These are phyloP conservation scores for Hygrocybe coccinea DNA, from an alignment of 768 basidiomycete genomes.

Conservation along the genomic window DNA sequence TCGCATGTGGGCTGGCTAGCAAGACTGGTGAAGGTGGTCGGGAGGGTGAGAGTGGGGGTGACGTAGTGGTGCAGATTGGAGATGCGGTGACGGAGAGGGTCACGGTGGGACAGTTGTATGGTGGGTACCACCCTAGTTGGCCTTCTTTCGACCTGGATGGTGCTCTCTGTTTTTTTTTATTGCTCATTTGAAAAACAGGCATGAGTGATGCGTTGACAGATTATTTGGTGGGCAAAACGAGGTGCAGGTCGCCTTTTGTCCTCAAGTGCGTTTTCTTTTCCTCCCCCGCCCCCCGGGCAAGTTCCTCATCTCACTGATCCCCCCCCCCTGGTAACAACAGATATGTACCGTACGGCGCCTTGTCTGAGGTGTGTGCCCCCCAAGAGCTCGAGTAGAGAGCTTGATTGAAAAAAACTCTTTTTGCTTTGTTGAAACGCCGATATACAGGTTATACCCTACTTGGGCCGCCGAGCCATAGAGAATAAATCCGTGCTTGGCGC, in stretches of 20 bases:
- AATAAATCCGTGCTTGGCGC: constrained; percentile 83
- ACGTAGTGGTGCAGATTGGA: constrained; percentile 34
- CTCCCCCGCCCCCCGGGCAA: no score
- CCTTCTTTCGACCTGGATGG: no score
- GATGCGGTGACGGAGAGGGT: constrained; percentile 61
- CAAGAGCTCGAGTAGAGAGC: no score
- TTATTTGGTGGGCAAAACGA: constrained; percentile 54
- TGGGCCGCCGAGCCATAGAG: constrained; percentile 84
- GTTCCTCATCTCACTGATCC: background rate
- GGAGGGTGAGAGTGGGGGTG: constrained; percentile 17
- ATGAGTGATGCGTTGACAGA: constrained; percentile 84
- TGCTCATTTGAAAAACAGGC: constrained; percentile 39
- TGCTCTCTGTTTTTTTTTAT: background rate
- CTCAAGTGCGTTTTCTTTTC: constrained; percentile 53
- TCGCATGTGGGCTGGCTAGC: constrained; percentile 49
- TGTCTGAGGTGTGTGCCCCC: constrained; percentile 58
- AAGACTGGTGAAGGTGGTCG: constrained; percentile 20
- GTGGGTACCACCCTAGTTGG: no score
- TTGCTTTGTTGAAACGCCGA: background rate
- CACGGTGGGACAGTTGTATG: constrained; percentile 78
- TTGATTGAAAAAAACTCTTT: no score
- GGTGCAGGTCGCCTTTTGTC: constrained; percentile 56
- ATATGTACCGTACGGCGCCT: constrained; percentile 72
- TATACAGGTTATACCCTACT: constrained; percentile 79
- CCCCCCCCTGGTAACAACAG: constrained; percentile 25